A percentile compares a stretch with the other conserved stretches of the same genome.
These are phyloP conservation scores for Phytopythium oedochilum DNA, from an alignment of 352 stramenopile genomes.

Conservation along the genomic window DNA sequence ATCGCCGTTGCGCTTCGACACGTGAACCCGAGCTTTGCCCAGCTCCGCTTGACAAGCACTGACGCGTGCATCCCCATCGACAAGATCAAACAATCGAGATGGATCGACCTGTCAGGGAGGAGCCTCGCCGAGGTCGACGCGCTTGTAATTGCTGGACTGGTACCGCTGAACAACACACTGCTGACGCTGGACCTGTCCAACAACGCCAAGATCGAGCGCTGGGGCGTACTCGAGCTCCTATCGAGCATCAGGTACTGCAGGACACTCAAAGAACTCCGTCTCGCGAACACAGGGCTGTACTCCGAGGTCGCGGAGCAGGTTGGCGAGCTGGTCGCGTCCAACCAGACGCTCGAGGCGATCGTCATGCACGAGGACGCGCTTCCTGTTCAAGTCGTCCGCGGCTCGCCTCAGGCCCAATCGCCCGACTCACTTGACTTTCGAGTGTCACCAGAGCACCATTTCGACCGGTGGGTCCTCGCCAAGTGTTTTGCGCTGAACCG, in stretches of 20 bases:
- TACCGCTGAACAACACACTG: constrained; percentile 48
- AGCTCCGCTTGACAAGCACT: constrained; percentile 33
- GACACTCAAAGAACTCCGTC: constrained; percentile 44
- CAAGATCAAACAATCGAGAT: constrained; percentile 61
- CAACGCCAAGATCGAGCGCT: constrained; percentile 45
- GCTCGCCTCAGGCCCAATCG: constrained; percentile 17
- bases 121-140: constrained; percentile 56
- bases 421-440: constrained; percentile 24
- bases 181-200: constrained; percentile 62
- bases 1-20: constrained; percentile 44
- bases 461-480: constrained; percentile 63
- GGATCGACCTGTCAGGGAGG: constrained; percentile 31
- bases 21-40: constrained; percentile 45
- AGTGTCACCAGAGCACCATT: constrained; percentile 27
- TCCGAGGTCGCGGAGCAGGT: constrained; percentile 54
- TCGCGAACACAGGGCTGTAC: constrained; percentile 55
- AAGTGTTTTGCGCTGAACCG: constrained; percentile 70
- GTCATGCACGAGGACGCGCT: constrained; percentile 44
- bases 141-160: constrained; percentile 48
- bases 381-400: constrained; percentile 48
- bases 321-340: constrained; percentile 47
- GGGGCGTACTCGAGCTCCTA: constrained; percentile 49
- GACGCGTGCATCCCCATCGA: constrained; percentile 44
- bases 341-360: constrained; percentile 56
- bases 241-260: constrained; percentile 43